Percentiles rank a stretch among this genome's conserved stretches.
phyloP scores from a whole-genome alignment of 2,329 filamentous ascomycete species.

The Microsporum audouinii region DNA sequence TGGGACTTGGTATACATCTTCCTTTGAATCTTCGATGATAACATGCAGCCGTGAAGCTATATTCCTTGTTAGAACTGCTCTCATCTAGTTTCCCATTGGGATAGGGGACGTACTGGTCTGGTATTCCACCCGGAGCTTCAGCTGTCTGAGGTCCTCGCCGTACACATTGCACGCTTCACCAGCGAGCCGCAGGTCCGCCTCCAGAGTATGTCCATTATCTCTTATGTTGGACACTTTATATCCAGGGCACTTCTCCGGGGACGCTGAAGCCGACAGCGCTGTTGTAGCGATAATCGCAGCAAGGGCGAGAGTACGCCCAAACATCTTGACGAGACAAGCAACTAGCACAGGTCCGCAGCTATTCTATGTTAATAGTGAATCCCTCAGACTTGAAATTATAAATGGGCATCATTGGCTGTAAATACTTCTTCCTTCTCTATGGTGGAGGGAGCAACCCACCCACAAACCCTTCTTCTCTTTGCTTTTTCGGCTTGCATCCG shows the following conservation, averaged over 20 bases:
- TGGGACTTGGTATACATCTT: slow-evolving; percentile 57
- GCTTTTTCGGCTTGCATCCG: slow-evolving; percentile 6
- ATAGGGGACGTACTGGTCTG: slow-evolving; percentile 37
- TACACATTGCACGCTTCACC: slow-evolving; percentile 50
- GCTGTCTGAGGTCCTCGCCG: slow-evolving; percentile 41
- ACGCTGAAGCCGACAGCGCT: background rate
- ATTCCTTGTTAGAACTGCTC: background rate
- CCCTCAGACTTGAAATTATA: background rate
- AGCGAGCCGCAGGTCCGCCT: slow-evolving; percentile 56
- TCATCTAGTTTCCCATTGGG: background rate
- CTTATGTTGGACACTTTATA: slow-evolving; percentile 13
- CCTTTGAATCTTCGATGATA: slow-evolving; percentile 52
- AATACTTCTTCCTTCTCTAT: background rate
- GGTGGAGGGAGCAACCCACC: background rate
- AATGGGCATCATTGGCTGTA: background rate
- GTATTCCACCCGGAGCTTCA: slow-evolving; percentile 46
- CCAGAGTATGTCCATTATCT: slow-evolving; percentile 37
- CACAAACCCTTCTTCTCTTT: background rate
- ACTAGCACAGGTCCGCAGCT: background rate
- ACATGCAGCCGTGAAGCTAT: slow-evolving; percentile 51
- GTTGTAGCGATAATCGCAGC: slow-evolving; percentile 5
- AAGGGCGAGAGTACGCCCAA: background rate
- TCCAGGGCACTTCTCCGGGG: slow-evolving; percentile 13
- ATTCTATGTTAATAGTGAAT: background rate
- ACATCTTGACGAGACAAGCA: background rate